Base-by-base conservation (phyloP, 805 yeast genomes). In the Candida hispaniensis region DNA sequence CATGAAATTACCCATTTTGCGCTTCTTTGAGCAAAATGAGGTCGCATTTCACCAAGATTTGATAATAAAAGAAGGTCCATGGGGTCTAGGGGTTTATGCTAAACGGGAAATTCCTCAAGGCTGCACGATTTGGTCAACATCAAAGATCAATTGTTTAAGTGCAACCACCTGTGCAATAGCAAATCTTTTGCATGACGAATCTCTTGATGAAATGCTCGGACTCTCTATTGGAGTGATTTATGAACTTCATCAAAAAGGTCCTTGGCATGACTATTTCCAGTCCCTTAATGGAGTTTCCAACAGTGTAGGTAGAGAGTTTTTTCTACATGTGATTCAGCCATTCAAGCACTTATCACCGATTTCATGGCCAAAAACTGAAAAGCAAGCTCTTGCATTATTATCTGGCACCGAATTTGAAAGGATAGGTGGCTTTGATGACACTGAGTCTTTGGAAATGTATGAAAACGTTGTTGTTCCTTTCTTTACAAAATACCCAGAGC, bases 11-110 rank as follows among this genome's bases (percentile, higher is more conserved):
- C 14, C 14, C 12, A 35, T 41, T 19, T 6, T 7, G 11, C 11
- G 51, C 9, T 81, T 91, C 79, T 64, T 79, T n/a, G 43, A 53
- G 11, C 50, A 58, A 3, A 65, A 70, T 35, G 64, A 71, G 35
- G 67, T 77, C 1, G 65, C 61, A 41, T 71, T 82, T 68, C 64
- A 71, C 40, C 52, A 64, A 5, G 64, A 61, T 2, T 49, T 77
- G 7, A 60, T 61, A 22, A 52, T 78, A 1, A 60, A 54, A 20
- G 41, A 46, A 0, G 44, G 55, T 3, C 41, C 59, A 2, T 83
- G 81, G 2, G 93, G 93, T 1, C 44, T 71, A 2, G 94, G 94
- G 5, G 88, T 83, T 0, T 79, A 78, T 51, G 75, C 79, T 5
- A 56, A 51, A 5, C 38, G 47, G 17, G 61, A 61, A 17, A n/a